Evolutionary conservation across 169 alveolate species (phyloP).

Genomic region (Cryptosporidium xiaoi): DNA sequence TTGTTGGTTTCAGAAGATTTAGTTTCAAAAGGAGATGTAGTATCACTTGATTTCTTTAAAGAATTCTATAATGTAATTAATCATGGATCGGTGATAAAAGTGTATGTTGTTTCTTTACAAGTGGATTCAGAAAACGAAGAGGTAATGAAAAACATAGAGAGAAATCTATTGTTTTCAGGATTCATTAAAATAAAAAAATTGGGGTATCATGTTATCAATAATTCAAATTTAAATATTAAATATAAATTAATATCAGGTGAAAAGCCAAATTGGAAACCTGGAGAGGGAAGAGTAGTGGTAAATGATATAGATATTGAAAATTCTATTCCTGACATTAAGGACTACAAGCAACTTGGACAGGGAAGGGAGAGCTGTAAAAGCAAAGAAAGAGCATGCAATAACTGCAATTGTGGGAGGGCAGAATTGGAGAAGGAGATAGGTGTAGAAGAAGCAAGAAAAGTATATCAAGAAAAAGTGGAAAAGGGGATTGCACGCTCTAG

Average conservation of each 20-base stretch:
- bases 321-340: conserved; percentile 36
- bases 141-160: conserved; percentile 35
- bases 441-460: conserved; percentile 81
- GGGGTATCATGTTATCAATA: neutral
- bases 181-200: conserved; percentile 33
- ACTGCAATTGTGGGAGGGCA: conserved; percentile 94
- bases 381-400: conserved; percentile 93
- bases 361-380: conserved; percentile 86
- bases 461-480: conserved; percentile 80
- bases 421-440: conserved; percentile 85
- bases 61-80: conserved; percentile 9
- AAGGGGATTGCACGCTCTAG: conserved; percentile 86
- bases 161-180: conserved; percentile 52
- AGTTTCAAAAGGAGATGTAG: neutral
- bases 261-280: conserved; percentile 57
- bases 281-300: conserved; percentile 21
- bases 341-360: conserved; percentile 58
- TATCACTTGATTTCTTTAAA: conserved; percentile 3
- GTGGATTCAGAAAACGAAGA: neutral
- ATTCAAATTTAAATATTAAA: neutral
- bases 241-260: conserved; percentile 6
- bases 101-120: conserved; percentile 6
- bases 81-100: conserved; percentile 28
- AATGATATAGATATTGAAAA: conserved; percentile 57
- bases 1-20: neutral